phyloP scores from a whole-genome alignment of 106 monocot genomes.

The Allium fistulosum region DNA sequence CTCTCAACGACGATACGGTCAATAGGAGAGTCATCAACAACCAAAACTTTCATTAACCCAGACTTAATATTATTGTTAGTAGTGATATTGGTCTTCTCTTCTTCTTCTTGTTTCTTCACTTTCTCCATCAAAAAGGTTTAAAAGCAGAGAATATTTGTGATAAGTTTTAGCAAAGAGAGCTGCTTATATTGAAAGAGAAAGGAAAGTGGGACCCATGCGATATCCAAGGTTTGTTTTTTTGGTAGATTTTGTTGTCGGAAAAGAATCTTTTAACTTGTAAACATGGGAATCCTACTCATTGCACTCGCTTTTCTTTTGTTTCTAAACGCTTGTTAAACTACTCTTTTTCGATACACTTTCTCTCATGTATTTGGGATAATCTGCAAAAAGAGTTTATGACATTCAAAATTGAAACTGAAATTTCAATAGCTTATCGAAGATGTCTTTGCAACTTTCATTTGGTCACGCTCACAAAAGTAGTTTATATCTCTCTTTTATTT shows the following conservation, averaged over 20 bases:
- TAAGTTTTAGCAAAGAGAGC: not conserved
- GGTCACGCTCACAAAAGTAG: no score
- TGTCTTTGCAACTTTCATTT: no score
- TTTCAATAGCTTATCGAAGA: no score
- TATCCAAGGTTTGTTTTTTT: constrained; percentile 9
- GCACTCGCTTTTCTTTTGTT: not conserved
- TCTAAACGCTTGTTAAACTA: not conserved
- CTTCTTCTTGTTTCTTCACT: constrained; percentile 7
- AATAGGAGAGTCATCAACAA: constrained; percentile 64
- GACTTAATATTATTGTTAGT: not conserved
- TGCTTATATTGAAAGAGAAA: not conserved
- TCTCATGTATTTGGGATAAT: no score
- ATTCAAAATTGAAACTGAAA: no score
- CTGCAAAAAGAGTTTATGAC: no score
- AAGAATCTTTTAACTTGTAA: constrained; percentile 9
- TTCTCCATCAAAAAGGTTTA: constrained; percentile 2
- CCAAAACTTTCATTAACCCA: constrained; percentile 46
- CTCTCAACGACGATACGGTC: constrained; percentile 51
- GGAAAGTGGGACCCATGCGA: constrained; percentile 10
- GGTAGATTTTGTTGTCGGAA: constrained; percentile 61
- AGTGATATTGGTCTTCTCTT: not conserved
- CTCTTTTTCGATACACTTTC: no score
- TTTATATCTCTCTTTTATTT: no score
- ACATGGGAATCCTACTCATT: constrained; percentile 6
- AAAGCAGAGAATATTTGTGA: not conserved